A percentile compares a stretch with the other conserved stretches of the same genome.
Evolutionary conservation across 768 basidiomycete species (phyloP).

Genomic region (Boletellus ananiceps): DNA sequence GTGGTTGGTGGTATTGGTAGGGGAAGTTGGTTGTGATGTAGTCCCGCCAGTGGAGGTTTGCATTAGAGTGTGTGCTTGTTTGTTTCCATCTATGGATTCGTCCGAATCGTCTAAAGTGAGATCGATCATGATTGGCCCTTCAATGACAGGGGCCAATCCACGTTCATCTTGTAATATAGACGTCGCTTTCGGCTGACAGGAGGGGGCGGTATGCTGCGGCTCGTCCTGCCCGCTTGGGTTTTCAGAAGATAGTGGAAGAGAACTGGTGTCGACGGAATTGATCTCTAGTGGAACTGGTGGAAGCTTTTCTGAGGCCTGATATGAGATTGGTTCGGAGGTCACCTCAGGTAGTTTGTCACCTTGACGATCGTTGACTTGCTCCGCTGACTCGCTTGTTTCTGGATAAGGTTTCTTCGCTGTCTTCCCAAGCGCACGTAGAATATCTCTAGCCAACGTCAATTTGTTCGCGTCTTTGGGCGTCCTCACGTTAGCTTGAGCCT

Average conservation of each 20-base stretch:
- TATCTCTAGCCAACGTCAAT: slow-evolving; percentile 50
- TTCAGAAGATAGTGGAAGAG: neutral
- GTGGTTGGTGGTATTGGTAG: slow-evolving; percentile 10
- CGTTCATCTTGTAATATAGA: neutral
- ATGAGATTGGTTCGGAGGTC: neutral
- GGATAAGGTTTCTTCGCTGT: slow-evolving; percentile 5
- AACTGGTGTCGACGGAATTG: neutral
- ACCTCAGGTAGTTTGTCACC: neutral
- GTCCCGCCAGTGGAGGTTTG: slow-evolving; percentile 1
- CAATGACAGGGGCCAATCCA: neutral
- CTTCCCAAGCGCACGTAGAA: slow-evolving; percentile 48
- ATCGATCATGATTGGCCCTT: slow-evolving; percentile 25
- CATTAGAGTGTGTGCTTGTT: slow-evolving; percentile 9
- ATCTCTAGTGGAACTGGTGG: neutral
- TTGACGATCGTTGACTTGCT: neutral
- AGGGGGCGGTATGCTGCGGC: neutral
- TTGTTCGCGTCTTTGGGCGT: slow-evolving; percentile 43
- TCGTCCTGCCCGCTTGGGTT: neutral
- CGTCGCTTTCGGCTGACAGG: neutral
- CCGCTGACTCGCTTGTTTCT: slow-evolving; percentile 5
- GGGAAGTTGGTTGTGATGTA: slow-evolving; percentile 6
- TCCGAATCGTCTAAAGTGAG: slow-evolving; percentile 24
- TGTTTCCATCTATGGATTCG: slow-evolving; percentile 14
- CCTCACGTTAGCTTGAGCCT: slow-evolving; percentile 5
- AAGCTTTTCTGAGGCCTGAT: neutral